Evolutionary conservation across 2,329 filamentous ascomycete genomes (phyloP).

Genomic region (Sarocladiaceae sp.): DNA sequence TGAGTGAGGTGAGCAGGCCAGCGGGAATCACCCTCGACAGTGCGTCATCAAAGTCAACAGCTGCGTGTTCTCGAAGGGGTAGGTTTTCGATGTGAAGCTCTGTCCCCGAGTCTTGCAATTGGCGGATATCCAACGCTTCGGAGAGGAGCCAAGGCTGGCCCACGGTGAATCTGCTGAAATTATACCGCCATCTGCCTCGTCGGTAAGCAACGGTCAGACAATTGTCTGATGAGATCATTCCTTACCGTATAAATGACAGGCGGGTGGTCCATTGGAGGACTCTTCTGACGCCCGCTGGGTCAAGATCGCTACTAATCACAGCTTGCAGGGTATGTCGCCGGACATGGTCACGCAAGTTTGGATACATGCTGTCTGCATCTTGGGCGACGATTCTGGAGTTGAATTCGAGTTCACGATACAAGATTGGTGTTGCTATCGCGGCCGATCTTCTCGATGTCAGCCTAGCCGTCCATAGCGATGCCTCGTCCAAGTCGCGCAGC

Average conservation of each 20-base stretch:
- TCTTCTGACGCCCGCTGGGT: conserved; percentile 26
- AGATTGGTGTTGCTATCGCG: conserved; percentile 34
- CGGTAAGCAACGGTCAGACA: neutral
- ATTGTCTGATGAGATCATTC: neutral
- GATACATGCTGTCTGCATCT: conserved; percentile 25
- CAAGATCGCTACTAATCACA: conserved; percentile 31
- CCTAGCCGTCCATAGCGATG: conserved; percentile 28
- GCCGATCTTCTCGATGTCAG: conserved; percentile 33
- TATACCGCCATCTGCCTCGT: conserved; percentile 38
- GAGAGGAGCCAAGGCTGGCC: conserved; percentile 37
- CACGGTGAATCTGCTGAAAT: conserved; percentile 21
- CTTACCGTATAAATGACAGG: conserved; percentile 34
- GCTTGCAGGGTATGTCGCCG: conserved; percentile 34
- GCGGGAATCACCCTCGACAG: conserved; percentile 34
- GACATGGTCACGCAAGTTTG: conserved; percentile 28
- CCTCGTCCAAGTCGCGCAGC: conserved; percentile 31
- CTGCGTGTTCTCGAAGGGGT: conserved; percentile 30
- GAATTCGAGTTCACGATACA: conserved; percentile 32
- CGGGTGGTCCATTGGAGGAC: conserved; percentile 29
- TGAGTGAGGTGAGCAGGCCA: conserved; percentile 32
- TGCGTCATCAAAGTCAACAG: conserved; percentile 19
- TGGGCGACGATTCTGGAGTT: conserved; percentile 30
- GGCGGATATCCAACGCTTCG: conserved; percentile 27
- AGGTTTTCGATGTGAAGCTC: conserved; percentile 34
- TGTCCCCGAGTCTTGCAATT: conserved; percentile 21